Conservation (phyloP, 768 basidiomycete genomes). For the Tricholoma hemisulphureum region DNA sequence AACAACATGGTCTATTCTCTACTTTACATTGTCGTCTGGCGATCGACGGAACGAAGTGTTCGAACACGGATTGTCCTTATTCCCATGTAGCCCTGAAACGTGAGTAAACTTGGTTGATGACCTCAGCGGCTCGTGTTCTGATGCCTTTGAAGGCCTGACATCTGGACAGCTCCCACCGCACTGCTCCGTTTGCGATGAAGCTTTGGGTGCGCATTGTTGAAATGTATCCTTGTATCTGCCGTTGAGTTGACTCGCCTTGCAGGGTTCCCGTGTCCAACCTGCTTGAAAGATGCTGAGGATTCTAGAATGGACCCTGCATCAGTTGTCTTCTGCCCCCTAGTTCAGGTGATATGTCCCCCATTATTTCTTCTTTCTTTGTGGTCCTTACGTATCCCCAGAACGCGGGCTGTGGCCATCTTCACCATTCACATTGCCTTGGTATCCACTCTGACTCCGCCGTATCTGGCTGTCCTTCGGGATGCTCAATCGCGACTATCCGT, state of each 20-base stretch:
- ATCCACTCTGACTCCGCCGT: background rate
- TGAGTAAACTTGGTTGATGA: conserved; percentile 9
- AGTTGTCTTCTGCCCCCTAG: conserved; percentile 21
- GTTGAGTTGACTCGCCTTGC: background rate
- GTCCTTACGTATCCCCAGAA: conserved; percentile 15
- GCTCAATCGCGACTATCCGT: conserved; percentile 13
- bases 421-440: conserved; percentile 29
- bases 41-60: conserved; percentile 20
- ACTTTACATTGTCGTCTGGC: conserved; percentile 26
- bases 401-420: conserved; percentile 26
- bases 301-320: conserved; percentile 9
- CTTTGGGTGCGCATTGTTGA: conserved; percentile 15
- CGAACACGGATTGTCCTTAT: conserved; percentile 22
- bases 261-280: conserved; percentile 27
- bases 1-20: conserved; percentile 19
- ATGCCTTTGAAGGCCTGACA: background rate
- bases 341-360: conserved; percentile 16
- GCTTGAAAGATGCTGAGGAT: conserved; percentile 10
- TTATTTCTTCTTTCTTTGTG: background rate
- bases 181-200: conserved; percentile 24
- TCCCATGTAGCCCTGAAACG: conserved; percentile 18
- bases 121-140: background rate
- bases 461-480: conserved; percentile 25
- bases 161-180: conserved; percentile 15
- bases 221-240: background rate